phyloP scores from a whole-genome alignment of 2,329 filamentous ascomycete species.

The Calonectria ilicicola region DNA sequence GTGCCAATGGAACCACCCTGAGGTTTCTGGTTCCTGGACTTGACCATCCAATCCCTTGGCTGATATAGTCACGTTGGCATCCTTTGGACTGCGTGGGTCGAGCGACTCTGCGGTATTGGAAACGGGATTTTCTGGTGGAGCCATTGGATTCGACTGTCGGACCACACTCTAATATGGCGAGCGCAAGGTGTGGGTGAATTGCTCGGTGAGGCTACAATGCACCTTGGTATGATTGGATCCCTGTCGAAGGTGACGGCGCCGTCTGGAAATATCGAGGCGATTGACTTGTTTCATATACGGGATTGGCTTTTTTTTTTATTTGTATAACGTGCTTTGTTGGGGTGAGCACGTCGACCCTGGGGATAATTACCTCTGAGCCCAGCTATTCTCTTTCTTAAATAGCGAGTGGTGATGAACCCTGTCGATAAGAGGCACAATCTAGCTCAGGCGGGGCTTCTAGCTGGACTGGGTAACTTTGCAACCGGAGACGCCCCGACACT shows the following conservation, averaged over 20 bases:
- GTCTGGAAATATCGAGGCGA: not conserved
- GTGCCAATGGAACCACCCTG: conserved; percentile 55
- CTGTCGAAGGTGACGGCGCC: not conserved
- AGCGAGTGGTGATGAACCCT: not conserved
- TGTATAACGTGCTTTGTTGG: conserved; percentile 23
- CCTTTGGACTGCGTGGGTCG: conserved; percentile 2
- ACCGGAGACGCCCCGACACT: conserved; percentile 1
- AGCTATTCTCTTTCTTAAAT: not conserved
- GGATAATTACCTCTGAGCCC: not conserved
- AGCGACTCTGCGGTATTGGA: conserved; percentile 5
- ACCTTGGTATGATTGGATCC: not conserved
- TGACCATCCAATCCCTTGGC: not conserved
- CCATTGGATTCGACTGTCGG: conserved; percentile 4
- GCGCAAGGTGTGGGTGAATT: not conserved
- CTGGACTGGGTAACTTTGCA: conserved; percentile 4
- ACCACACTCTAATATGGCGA: not conserved
- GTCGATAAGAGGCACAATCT: not conserved
- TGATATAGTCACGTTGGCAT: not conserved
- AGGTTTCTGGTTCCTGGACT: not conserved
- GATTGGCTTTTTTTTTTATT: not conserved
- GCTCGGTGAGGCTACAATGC: not conserved
- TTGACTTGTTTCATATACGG: not conserved
- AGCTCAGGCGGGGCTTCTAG: not conserved
- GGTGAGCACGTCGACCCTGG: conserved; percentile 15
- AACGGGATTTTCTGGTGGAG: not conserved